Evolutionary conservation across 2,329 filamentous ascomycete genomes (phyloP).

Genomic region (Huntiella bhutanensis): DNA sequence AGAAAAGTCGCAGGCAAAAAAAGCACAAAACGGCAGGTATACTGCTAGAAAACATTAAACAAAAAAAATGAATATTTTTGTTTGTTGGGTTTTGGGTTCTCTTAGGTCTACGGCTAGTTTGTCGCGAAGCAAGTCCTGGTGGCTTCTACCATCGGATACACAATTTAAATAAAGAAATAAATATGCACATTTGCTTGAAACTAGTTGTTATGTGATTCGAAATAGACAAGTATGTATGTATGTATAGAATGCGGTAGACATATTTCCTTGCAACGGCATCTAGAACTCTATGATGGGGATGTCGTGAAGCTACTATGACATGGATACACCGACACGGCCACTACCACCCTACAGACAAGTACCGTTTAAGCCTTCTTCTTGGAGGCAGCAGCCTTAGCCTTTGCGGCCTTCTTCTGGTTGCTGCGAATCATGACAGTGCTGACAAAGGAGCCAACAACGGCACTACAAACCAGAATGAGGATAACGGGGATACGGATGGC

Average conservation of each 20-base stretch:
- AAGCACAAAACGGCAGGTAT: no score
- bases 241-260: no score
- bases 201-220: no score
- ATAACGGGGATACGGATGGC: conserved; percentile 97
- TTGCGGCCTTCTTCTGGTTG: conserved; percentile 92
- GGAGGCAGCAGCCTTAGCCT: conserved; percentile 55
- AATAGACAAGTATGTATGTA: no score
- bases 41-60: neutral
- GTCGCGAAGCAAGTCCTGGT: no score
- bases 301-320: no score
- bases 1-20: neutral
- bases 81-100: neutral
- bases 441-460: conserved; percentile 90
- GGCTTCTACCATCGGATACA: no score
- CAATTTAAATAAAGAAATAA: conserved; percentile 1
- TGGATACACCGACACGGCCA: no score
- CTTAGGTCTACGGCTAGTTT: no score
- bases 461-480: conserved; percentile 74
- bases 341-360: no score
- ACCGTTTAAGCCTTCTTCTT: conserved; percentile 64
- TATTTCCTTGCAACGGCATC: no score
- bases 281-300: no score
- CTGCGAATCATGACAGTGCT: conserved; percentile 97
- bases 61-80: neutral
- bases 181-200: neutral